Evolutionary conservation across 2,329 filamentous ascomycete genomes (phyloP).

Genomic region (Chrysosporium queenslandicum): DNA sequence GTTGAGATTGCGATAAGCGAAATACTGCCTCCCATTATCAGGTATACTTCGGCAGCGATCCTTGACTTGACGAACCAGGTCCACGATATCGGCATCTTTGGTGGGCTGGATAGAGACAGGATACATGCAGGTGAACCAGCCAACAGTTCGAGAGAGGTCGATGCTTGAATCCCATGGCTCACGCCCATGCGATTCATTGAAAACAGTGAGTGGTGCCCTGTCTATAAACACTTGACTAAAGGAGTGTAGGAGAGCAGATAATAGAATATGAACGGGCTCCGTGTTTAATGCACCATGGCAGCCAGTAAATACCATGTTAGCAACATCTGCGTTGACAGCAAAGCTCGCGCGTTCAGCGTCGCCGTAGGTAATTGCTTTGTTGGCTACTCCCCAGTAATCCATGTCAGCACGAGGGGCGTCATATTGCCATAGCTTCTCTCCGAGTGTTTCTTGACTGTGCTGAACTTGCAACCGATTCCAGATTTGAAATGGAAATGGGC

Average conservation of each 20-base stretch:
- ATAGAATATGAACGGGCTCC: slow-evolving; percentile 31
- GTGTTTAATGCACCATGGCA: slow-evolving; percentile 28
- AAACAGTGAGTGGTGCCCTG: slow-evolving; percentile 32
- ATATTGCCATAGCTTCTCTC: no score
- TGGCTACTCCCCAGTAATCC: slow-evolving; percentile 9
- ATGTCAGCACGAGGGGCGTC: neutral
- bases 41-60: slow-evolving; percentile 30
- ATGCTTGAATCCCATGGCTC: slow-evolving; percentile 37
- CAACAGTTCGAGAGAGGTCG: slow-evolving; percentile 42
- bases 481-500: slow-evolving; percentile 18
- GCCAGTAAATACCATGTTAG: slow-evolving; percentile 17
- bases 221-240: slow-evolving; percentile 38
- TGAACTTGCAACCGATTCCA: slow-evolving; percentile 29
- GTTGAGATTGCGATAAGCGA: slow-evolving; percentile 27
- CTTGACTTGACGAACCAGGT: slow-evolving; percentile 31
- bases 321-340: slow-evolving; percentile 21
- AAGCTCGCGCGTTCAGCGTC: slow-evolving; percentile 12
- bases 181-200: slow-evolving; percentile 44
- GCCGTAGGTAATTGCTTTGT: neutral
- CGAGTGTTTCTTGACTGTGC: slow-evolving; percentile 19
- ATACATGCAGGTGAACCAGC: slow-evolving; percentile 44
- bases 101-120: slow-evolving; percentile 25
- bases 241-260: slow-evolving; percentile 34
- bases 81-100: slow-evolving; percentile 22
- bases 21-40: slow-evolving; percentile 33